Base-by-base conservation (phyloP, 2,329 filamentous ascomycete genomes). In the Fonsecaea multimorphosa region DNA sequence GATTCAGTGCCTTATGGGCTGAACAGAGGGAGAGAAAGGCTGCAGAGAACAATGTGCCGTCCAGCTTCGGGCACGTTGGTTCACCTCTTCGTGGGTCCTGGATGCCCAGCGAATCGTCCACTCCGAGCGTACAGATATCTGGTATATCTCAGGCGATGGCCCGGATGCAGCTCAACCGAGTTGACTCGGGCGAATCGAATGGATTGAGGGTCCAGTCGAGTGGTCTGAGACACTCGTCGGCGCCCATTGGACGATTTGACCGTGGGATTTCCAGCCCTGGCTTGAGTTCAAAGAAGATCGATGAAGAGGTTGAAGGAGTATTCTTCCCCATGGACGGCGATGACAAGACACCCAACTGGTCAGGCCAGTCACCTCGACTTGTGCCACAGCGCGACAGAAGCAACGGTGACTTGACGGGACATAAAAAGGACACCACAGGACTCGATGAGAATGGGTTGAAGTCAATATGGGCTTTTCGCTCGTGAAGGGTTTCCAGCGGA, bases 81-180 rank as follows among this genome's bases (percentile, higher is more conserved):
- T 90, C 88, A 2, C 88, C 88, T 9, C 82, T 90, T 0, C 86
- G 87, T 58, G 87, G 89, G 73, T 86, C 86, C 1, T 83, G 82
- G 70, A 72, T 72, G 66, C 67, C 66, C 16, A 66, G 61, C 51
- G 70, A 67, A 49, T 55, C 65, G 14, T 63, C 66, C 11, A 57
- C 49, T 8, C 64, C 68, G 36, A 61, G 58, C 44, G 58, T 62
- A 12, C 70, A 69, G 40, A 57, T 70, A n/a, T 72, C 71, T 22
- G 71, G 71, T 7, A 72, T 72, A 36, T 71, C 71, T 24, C 71
- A 72, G 60, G 71, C 71, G n/a, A 71, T 73, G 68, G 66, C 63
- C 53, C 63, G 68, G 38, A 70, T 73, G 67, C 78, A 81, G 66
- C 77, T 81, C 38, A 81, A 78, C 7, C 77, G 81, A 12, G 72